phyloP scores from a whole-genome alignment of 2,329 filamentous ascomycete genomes.

The Endothia cerciana region DNA sequence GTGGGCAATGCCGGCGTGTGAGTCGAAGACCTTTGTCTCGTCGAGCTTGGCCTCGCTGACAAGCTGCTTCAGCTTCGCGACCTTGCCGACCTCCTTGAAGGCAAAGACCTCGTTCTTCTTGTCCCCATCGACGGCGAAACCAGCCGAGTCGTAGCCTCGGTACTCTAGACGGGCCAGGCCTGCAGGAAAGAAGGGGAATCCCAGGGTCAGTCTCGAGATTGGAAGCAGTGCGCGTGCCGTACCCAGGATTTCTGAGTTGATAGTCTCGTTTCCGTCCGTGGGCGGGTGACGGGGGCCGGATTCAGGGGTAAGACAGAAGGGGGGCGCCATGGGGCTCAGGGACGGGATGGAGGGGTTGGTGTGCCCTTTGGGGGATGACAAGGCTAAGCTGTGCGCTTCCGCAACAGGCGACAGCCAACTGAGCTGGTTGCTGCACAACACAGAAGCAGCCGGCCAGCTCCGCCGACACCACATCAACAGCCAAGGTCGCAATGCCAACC shows the following conservation, averaged over 20 bases:
- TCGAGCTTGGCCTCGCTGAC: conserved; percentile 84
- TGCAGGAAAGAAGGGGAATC: conserved; percentile 42
- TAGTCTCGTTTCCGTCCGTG: background rate
- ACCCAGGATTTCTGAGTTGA: background rate
- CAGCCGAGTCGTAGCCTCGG: conserved; percentile 97
- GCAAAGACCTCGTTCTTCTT: conserved; percentile 98
- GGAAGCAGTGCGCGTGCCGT: background rate
- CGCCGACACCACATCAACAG: background rate
- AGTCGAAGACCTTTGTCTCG: conserved; percentile 92
- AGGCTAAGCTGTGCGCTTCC: background rate
- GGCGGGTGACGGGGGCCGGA: too few species aligned
- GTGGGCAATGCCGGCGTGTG: conserved; percentile 97
- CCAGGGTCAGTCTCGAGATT: conserved; percentile 36
- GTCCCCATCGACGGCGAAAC: conserved; percentile 93
- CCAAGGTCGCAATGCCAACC: background rate
- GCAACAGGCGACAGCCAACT: background rate
- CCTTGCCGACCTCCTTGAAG: conserved; percentile 99
- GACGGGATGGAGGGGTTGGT: background rate
- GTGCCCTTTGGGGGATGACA: background rate
- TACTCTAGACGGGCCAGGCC: conserved; percentile 96
- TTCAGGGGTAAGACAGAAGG: background rate
- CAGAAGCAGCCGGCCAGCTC: background rate
- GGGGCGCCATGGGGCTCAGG: background rate
- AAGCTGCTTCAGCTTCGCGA: conserved; percentile 92
- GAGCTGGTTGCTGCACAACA: background rate